Base-by-base conservation (phyloP, 1,139 yeast species). In the Saccharomyces uvarum region DNA sequence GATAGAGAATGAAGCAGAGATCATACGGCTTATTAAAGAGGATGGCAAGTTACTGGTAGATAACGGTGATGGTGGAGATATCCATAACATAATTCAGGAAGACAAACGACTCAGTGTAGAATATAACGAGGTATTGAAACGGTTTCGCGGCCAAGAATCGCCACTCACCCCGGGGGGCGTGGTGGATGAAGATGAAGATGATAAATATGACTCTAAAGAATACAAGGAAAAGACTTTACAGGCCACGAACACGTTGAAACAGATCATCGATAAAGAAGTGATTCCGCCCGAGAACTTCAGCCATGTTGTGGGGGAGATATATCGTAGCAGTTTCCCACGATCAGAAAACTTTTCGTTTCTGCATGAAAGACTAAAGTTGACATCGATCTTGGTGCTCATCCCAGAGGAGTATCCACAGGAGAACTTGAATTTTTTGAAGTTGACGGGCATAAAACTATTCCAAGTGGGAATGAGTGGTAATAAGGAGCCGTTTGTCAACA, bases 401-500 rank as follows among this genome's bases (percentile, higher is more conserved):
- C 96, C 97, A 0, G 99, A 93, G 67, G 91, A 86, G 41, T 91
- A 91, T 64, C 98, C 99, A 0, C 78, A 75, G 32, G 87, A 86
- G 60, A 90, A 91, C 66, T 62, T 70, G 42, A 81, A 81, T 53
- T 90, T 88, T 66, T 73, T 88, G 54, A 68, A 77, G 48, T 73
- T 76, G 47, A 77, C 89, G 51, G 77, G 77, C 26, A 89, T 93
- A 52, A 73, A 79, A 61, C 75, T 91, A 49, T 88, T 85, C 65
- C 98, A 90, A 70, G 82, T 91, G 48, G 97, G 97, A 2, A 82
- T 93, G 84, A 85, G 95, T 27, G 99, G 99, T 5, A 93, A 93
- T 69, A 93, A 93, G 68, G 97, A 90, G 69, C 97, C 97, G 14
- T 89, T 89, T 75, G 96, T 88, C 41, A 86, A 87, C 62, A 76